Evolutionary conservation across 2,329 filamentous ascomycete species (phyloP).

Genomic region (Tolypocladium tundrense): DNA sequence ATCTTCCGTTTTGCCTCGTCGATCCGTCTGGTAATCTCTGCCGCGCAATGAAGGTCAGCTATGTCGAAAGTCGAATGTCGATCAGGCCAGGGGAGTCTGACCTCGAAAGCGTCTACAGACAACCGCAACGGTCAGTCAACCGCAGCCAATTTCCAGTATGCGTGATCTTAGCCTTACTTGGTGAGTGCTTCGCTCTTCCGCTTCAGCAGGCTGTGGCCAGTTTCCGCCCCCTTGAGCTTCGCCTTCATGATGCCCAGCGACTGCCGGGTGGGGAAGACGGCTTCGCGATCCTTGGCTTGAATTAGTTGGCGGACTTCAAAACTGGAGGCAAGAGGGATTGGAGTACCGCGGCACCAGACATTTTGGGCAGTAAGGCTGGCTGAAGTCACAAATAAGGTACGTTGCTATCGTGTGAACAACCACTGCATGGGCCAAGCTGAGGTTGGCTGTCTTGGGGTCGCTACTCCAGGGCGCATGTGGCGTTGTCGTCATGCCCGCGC

Average conservation of each 20-base stretch:
- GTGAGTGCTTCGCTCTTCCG: slow-evolving; percentile 96
- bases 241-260: slow-evolving; percentile 94
- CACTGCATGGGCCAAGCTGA: background rate
- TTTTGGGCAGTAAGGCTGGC: slow-evolving; percentile 6
- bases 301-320: background rate
- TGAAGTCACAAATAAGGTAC: background rate
- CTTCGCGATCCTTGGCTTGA: slow-evolving; percentile 65
- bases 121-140: slow-evolving; percentile 2
- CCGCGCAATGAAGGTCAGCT: slow-evolving; percentile 4
- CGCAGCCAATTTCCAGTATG: slow-evolving; percentile 2
- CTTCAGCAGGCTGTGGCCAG: slow-evolving; percentile 89
- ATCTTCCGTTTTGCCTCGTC: slow-evolving; percentile 99
- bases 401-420: background rate
- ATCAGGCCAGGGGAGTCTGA: slow-evolving; percentile 22
- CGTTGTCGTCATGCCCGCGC: background rate
- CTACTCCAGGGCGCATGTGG: background rate
- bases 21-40: slow-evolving; percentile 92
- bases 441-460: background rate
- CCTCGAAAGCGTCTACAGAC: slow-evolving; percentile 73
- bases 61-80: background rate
- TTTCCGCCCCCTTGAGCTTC: slow-evolving; percentile 90
- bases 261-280: slow-evolving; percentile 96
- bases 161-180: slow-evolving; percentile 53
- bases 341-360: slow-evolving; percentile 22
- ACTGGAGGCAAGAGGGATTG: background rate